Conservation (phyloP, 352 stramenopile species). For the Phytophthora tubulina region DNA sequence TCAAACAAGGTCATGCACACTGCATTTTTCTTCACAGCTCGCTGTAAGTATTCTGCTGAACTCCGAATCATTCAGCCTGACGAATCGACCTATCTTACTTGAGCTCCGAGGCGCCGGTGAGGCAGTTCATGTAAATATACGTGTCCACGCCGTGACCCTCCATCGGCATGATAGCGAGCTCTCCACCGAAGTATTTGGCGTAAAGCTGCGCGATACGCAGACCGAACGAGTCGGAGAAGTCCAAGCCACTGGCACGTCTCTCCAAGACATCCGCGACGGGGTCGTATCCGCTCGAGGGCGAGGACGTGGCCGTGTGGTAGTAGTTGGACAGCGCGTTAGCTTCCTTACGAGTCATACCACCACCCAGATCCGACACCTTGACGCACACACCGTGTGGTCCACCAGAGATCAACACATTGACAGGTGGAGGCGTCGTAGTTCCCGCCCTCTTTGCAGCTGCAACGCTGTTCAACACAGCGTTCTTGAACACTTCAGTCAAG, state of each 20-base stretch:
- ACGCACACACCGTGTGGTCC: constrained; percentile 79
- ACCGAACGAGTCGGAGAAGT: constrained; percentile 88
- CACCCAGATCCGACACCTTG: constrained; percentile 82
- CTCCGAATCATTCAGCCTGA: neutral
- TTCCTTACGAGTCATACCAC: constrained; percentile 78
- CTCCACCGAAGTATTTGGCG: constrained; percentile 98
- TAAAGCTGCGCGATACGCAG: constrained; percentile 94
- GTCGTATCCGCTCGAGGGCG: constrained; percentile 57
- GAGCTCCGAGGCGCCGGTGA: constrained; percentile 77
- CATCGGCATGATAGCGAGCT: constrained; percentile 99
- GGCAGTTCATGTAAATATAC: constrained; percentile 91
- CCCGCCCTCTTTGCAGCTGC: constrained; percentile 38
- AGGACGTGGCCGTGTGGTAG: constrained; percentile 43
- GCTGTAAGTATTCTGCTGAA: constrained; percentile 12
- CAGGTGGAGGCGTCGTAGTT: constrained; percentile 47
- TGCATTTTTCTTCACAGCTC: constrained; percentile 25
- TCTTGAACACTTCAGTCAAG: constrained; percentile 84
- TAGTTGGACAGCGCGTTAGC: constrained; percentile 81
- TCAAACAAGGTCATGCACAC: constrained; percentile 14
- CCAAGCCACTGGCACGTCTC: constrained; percentile 64
- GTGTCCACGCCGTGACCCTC: constrained; percentile 98
- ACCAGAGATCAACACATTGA: constrained; percentile 72
- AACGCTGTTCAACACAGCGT: constrained; percentile 81
- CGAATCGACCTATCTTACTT: constrained; percentile 53
- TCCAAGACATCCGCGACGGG: constrained; percentile 78